A percentile compares a stretch with the other conserved stretches of the same genome.
phyloP scores from a whole-genome alignment of 352 stramenopile genomes.

The Plasmopara muralis region DNA sequence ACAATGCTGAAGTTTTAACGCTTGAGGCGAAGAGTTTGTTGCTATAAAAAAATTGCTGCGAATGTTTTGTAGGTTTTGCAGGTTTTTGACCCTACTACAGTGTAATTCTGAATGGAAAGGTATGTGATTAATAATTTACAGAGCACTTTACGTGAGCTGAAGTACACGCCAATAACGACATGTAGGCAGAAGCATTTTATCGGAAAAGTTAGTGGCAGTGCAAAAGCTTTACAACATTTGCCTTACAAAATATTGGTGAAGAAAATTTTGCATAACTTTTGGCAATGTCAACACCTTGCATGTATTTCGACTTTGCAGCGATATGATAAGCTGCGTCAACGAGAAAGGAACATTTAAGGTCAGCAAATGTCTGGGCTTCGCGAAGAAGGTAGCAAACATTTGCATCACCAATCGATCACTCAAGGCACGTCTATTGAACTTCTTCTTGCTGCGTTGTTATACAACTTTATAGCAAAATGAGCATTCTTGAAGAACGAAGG shows the following conservation, averaged over 20 bases:
- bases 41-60: conserved; percentile 35
- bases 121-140: conserved; percentile 1
- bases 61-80: conserved; percentile 38
- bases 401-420: conserved; percentile 14
- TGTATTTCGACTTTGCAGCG: conserved; percentile 8
- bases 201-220: conserved; percentile 29
- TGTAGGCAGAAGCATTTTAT: conserved; percentile 35
- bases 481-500: neutral
- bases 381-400: conserved; percentile 2
- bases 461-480: conserved; percentile 20
- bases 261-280: neutral
- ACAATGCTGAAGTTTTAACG: conserved; percentile 34
- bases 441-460: conserved; percentile 18
- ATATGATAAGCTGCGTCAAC: conserved; percentile 14
- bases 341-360: conserved; percentile 8
- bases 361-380: conserved; percentile 8
- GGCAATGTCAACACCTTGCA: conserved; percentile 1
- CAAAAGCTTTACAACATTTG: conserved; percentile 50
- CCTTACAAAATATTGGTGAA: conserved; percentile 32
- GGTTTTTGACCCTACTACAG: conserved; percentile 23
- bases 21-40: conserved; percentile 34
- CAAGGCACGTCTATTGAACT: conserved; percentile 21
- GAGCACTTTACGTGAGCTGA: neutral
- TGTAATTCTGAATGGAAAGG: conserved; percentile 19
- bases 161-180: neutral